Base-by-base conservation (phyloP, 2,329 filamentous ascomycete species). In the Colletotrichum agaves region DNA sequence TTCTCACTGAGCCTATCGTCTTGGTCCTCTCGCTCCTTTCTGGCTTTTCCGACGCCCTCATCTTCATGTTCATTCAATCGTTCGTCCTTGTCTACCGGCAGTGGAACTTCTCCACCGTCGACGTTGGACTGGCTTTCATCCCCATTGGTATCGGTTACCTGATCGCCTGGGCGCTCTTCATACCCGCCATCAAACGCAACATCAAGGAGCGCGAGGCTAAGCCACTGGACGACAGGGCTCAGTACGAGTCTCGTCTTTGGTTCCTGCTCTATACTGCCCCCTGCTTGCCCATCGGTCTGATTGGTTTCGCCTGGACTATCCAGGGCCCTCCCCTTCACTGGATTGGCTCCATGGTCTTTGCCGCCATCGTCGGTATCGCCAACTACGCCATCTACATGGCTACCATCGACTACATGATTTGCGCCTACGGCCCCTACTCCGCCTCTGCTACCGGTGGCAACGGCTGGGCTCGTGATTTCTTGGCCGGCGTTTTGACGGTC, bases 361-460 rank as follows among this genome's bases (percentile, higher is more conserved):
- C 85, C 1, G 83, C 83, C 15, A 80, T 92, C 49, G 88, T 93
- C 57, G 91, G 90, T 21, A 89, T 93, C 58, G 91, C 91, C 62
- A 93, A 93, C 73, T 91, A 91, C 43, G 81, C 86, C 37, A 92
- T 92, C 65, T 93, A 93, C 79, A 91, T 92, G 88, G 89, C 90
- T 1, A 92, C 90, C 1, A 91, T 93, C 70, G 90, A 93, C 77
- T 93, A 93, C 79, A 92, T 93, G 87, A 87, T 93, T 39, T 90
- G 88, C 65, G 89, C 90, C 0, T 93, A 93, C 73, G 91, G 91
- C 0, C 87, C 88, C 0, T 93, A 92, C 75, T 88, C 90, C 2
- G 91, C 91, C 1, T 92, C 90, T 0, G 91, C 91, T 0, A 93
- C 91, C 0, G 91, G 91, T 44, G 91, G 91, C 19, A 93, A 93